phyloP scores from a whole-genome alignment of 371 early-diverging fungal species.

The Mucor saturninus region DNA sequence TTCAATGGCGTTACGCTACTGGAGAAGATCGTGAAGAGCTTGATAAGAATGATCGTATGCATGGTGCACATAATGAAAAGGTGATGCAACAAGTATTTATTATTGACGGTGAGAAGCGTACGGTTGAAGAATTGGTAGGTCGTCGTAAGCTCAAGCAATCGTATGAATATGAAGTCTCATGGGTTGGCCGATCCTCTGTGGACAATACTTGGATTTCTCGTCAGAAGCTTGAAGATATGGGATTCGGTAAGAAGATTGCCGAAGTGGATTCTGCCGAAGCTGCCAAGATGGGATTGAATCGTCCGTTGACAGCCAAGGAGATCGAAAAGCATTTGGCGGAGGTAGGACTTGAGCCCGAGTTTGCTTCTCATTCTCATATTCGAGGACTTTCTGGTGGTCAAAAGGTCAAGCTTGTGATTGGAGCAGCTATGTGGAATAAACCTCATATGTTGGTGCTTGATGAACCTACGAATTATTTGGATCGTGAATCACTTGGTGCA shows the following conservation, averaged over 20 bases:
- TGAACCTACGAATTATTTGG: constrained; percentile 88
- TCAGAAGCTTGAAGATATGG: constrained; percentile 71
- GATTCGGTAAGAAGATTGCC: constrained; percentile 70
- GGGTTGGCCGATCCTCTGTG: constrained; percentile 61
- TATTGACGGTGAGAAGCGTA: constrained; percentile 67
- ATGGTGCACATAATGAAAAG: constrained; percentile 67
- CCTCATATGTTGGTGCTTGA: constrained; percentile 90
- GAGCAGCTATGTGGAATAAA: constrained; percentile 83
- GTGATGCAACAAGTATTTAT: constrained; percentile 66
- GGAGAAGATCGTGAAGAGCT: constrained; percentile 73
- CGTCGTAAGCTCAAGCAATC: constrained; percentile 75
- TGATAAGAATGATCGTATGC: constrained; percentile 65
- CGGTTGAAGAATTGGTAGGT: constrained; percentile 62
- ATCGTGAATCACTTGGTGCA: constrained; percentile 78
- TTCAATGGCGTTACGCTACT: constrained; percentile 73
- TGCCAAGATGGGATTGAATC: constrained; percentile 64
- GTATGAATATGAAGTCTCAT: constrained; percentile 70
- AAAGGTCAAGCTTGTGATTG: constrained; percentile 89
- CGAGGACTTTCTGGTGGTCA: constrained; percentile 91
- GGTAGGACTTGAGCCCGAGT: constrained; percentile 72
- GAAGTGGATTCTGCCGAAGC: constrained; percentile 71
- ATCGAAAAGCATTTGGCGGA: constrained; percentile 74
- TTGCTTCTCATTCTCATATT: constrained; percentile 83
- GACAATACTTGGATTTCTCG: constrained; percentile 76
- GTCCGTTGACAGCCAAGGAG: constrained; percentile 67